Evolutionary conservation across 225 moss, liverwort and hornwort species (phyloP).

Genomic region (Rhytidiadelphus loreus): DNA sequence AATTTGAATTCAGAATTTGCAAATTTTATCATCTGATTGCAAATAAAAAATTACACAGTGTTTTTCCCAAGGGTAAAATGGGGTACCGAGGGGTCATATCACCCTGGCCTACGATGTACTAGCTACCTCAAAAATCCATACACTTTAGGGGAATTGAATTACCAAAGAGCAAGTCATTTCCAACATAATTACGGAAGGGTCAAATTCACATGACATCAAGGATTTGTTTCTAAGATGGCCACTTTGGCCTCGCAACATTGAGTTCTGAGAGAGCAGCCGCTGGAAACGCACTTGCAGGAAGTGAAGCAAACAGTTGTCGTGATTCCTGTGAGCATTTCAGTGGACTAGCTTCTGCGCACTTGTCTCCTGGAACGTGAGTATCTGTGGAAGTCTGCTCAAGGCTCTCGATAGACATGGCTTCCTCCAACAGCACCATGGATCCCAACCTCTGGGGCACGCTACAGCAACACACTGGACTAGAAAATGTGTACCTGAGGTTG

Average conservation of each 20-base stretch:
- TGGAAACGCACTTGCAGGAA: neutral
- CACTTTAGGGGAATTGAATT: fast-evolving
- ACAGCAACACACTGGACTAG: neutral
- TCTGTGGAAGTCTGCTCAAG: neutral
- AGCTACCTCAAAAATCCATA: neutral
- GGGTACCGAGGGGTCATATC: no score
- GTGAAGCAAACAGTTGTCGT: neutral
- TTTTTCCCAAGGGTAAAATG: no score
- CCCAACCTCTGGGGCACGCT: neutral
- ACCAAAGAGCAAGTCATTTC: neutral
- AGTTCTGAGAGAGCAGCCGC: neutral
- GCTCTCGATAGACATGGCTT: neutral
- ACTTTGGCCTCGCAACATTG: neutral
- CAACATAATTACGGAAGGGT: neutral
- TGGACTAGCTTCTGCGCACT: neutral
- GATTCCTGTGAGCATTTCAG: neutral
- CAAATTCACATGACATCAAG: neutral
- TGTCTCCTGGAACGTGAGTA: neutral
- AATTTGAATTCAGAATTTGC: no score
- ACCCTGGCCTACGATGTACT: fast-evolving
- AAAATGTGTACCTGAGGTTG: neutral
- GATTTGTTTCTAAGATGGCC: fast-evolving
- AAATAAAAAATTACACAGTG: no score
- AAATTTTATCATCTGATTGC: no score
- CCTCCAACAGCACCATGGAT: neutral